Base-by-base conservation (phyloP, 2,329 filamentous ascomycete genomes). In the Ramularia endophylla region DNA sequence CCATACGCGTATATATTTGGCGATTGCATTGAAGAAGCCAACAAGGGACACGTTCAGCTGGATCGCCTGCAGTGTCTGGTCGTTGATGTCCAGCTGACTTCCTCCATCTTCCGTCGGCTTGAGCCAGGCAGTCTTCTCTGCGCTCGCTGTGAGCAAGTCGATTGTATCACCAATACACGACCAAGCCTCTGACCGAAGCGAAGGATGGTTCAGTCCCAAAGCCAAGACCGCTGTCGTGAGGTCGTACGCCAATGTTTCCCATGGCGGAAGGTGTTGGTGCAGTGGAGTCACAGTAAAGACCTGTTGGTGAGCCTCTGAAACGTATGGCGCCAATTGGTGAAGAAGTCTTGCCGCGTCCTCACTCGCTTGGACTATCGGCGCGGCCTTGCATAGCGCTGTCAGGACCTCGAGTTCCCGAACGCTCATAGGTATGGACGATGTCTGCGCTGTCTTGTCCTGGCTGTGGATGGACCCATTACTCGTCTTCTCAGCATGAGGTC, bases 331-430 rank as follows among this genome's bases (percentile, higher is more conserved):
- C 29, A 98, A 70, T 53, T 94, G 88, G 25, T 75, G 72, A n/a
- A 82, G 77, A 28, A 98, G 77, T 55, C 80, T 83, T 56, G 85
- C 79, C 19, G 88, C 89, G 58, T 85, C 83, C 46, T 86, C 78
- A 30, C 70, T 65, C 33, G 79, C 81, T 38, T 81, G 74, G 18
- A 97, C 74, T 17, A 80, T 75, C 3, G 87, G 83, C 3, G 89
- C 87, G 39, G 90, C 87, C 67, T 89, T 90, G 71, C 90, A 97
- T 18, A 98, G 74, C 31, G 92, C 87, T 18, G 97, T 69, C 18
- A 98, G 75, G 39, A 94, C 85, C 64, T 98, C 90, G 53, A 95
- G 83, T 71, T 98, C 94, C 57, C 86, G 82, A 40, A 89, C 80
- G 39, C 82, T 64, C 62, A 70, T 71, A 2, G 62, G 63, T 8